Evolutionary conservation across 2,329 filamentous ascomycete genomes (phyloP).

Genomic region (Venturiaceae sp.): DNA sequence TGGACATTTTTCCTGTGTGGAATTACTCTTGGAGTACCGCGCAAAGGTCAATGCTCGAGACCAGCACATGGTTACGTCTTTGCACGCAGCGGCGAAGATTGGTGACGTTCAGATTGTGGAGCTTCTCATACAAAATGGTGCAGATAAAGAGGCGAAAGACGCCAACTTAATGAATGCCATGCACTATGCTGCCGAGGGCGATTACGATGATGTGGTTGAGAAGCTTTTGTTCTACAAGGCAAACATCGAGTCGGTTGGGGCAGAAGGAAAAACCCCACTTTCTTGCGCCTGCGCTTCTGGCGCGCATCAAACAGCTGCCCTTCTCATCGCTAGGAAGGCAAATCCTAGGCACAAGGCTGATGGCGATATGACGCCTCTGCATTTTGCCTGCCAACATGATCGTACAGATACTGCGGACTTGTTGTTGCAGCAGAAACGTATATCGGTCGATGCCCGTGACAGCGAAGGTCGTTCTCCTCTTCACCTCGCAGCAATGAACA

Average conservation of each 20-base stretch:
- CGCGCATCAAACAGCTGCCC: background rate
- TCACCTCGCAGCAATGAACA: conserved; percentile 24
- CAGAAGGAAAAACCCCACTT: conserved; percentile 15
- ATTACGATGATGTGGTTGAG: conserved; percentile 21
- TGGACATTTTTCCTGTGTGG: conserved; percentile 22
- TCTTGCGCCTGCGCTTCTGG: conserved; percentile 12
- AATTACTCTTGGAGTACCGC: conserved; percentile 20
- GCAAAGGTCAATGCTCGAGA: conserved; percentile 26
- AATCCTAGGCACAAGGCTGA: conserved; percentile 19
- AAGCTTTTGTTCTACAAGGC: conserved; percentile 21
- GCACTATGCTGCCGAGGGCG: conserved; percentile 15
- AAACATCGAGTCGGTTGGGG: conserved; percentile 12
- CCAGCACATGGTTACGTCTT: conserved; percentile 21
- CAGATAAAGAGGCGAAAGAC: conserved; percentile 27
- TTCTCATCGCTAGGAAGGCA: background rate
- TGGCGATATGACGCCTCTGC: conserved; percentile 24
- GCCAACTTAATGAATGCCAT: conserved; percentile 23
- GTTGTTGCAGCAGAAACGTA: conserved; percentile 20
- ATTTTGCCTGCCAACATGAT: conserved; percentile 24
- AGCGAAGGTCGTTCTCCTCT: conserved; percentile 23
- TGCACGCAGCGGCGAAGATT: conserved; percentile 23
- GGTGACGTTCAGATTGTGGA: conserved; percentile 23
- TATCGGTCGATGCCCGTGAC: conserved; percentile 26
- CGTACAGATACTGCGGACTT: conserved; percentile 25
- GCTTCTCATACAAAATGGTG: conserved; percentile 20